Base-by-base conservation (phyloP, 768 basidiomycete species). In the Melanogaster broomeanus region DNA sequence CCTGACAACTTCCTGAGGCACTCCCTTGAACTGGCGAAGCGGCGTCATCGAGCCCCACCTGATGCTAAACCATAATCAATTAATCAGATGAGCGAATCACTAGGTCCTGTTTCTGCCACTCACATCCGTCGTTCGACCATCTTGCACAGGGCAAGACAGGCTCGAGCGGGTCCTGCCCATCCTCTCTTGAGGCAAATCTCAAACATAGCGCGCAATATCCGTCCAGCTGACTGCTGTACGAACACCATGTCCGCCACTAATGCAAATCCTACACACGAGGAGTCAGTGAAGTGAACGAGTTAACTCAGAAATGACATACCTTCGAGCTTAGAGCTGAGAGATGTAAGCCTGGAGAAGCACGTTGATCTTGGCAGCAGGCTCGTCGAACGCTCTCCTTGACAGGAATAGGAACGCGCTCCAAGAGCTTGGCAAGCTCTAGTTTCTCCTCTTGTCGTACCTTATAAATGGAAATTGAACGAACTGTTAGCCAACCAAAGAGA, bases 21-120 rank as follows among this genome's bases (percentile, higher is more conserved):
- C 87, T 58, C 88, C 87, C 67, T 88, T 93, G 79, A 98, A 98
- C 66, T 99, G 97, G 33, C 97, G 82, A 33, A 98, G 78, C 8
- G 96, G 95, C 0, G 95, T 94, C 95, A 98, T 98, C 0, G 94
- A 94, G 30, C 86, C 85, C 96, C 96, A 98, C 89, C 91, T 94
- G 48, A 25, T 41, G 4, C 10, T 41, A 34, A 45, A 9, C 28
- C 28, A 22, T 10, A 16, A 45, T 18, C 58, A 37, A 34, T 51
- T 19, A 34, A 28, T 47, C 31, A 50, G 34, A 18, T 39, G 30
- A 33, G 5, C 22, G 6, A 16, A 21, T 2, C 9, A 10, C 18
- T 18, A 34, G 2, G 7, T 44, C 1, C 9, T 8, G n/a, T 27
- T 18, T 4, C 33, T 27, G 12, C 24, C 3, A 71, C 84, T 61